These are phyloP conservation scores for Mrakia blollopis DNA, from an alignment of 768 basidiomycete species.

Conservation along the genomic window DNA sequence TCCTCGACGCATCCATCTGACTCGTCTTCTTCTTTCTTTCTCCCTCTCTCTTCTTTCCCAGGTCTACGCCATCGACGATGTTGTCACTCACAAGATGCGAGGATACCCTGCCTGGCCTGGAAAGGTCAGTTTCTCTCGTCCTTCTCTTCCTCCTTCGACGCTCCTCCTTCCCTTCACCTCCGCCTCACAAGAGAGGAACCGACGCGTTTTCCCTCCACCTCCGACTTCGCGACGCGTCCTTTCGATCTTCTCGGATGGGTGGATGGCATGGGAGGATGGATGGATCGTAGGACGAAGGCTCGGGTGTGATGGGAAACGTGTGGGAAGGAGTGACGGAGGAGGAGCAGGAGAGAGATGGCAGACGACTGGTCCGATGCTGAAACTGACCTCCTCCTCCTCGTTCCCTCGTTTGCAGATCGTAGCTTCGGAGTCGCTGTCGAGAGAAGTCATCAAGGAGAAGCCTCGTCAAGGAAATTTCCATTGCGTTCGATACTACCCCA, in stretches of 20 bases:
- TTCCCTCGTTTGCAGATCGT: conserved; percentile 58
- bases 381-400: conserved; percentile 13
- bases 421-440: conserved; percentile 63
- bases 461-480: conserved; percentile 66
- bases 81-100: conserved; percentile 87
- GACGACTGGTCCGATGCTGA: not conserved
- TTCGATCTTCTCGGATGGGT: no score
- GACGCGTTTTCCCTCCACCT: not conserved
- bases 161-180: conserved; percentile 28
- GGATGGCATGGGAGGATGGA: not conserved
- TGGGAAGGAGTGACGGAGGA: not conserved
- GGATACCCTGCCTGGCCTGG: conserved; percentile 95
- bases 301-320: not conserved
- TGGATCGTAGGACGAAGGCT: not conserved
- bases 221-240: not conserved
- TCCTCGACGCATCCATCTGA: not conserved
- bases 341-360: not conserved
- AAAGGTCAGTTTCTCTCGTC: conserved; percentile 52
- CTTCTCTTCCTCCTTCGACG: not conserved
- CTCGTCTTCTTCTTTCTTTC: not conserved
- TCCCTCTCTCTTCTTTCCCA: not conserved
- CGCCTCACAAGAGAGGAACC: not conserved
- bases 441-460: conserved; percentile 61
- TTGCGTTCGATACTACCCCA: conserved; percentile 82
- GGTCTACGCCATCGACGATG: conserved; percentile 67